Conservation (phyloP, 169 alveolate species). For the Plasmodium knowlesi region DNA sequence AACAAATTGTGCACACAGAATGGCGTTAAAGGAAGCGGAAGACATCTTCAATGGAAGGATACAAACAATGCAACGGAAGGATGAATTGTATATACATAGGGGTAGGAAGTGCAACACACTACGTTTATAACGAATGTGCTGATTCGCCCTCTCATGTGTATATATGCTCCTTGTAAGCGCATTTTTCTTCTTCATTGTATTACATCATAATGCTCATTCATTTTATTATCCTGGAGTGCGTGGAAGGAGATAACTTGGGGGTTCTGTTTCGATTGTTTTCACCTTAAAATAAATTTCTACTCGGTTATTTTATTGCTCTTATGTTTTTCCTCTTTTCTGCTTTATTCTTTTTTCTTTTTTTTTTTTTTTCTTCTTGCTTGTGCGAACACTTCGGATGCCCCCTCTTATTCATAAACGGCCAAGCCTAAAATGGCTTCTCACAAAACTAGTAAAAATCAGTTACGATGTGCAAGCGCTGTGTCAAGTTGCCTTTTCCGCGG, state of each 20-base stretch:
- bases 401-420: not conserved
- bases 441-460: not conserved
- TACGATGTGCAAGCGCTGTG: not conserved
- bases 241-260: not conserved
- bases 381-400: not conserved
- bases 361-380: not conserved
- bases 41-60: not conserved
- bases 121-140: not conserved
- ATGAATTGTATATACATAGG: not conserved
- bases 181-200: slow-evolving; percentile 5
- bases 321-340: not conserved
- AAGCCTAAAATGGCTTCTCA: not conserved
- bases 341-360: not conserved
- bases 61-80: not conserved
- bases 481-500: not conserved
- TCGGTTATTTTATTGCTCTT: not conserved
- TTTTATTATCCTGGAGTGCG: slow-evolving; percentile 4
- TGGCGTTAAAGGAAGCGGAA: too few relatives aligned
- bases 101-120: not conserved
- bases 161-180: not conserved
- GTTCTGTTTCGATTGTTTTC: not conserved
- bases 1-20: not conserved
- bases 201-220: slow-evolving; percentile 76
- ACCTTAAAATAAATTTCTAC: not conserved
- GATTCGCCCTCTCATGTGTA: not conserved